phyloP scores from a whole-genome alignment of 345 rosid genomes.

The Noccaea bulbosa region DNA sequence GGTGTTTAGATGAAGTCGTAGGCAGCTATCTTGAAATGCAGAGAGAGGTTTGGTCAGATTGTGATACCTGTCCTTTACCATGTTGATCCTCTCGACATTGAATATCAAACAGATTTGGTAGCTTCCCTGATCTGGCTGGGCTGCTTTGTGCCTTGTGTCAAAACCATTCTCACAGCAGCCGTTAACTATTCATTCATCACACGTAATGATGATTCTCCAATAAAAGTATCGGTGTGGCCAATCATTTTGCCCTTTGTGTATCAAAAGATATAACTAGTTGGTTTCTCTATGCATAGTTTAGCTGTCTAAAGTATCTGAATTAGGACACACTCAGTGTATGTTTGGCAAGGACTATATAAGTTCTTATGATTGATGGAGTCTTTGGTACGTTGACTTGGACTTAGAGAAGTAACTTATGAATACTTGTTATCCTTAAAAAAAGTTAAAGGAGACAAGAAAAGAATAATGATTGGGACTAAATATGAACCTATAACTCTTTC shows the following conservation, averaged over 20 bases:
- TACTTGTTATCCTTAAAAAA: neutral
- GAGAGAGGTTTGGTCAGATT: conserved; percentile 34
- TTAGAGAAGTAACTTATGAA: neutral
- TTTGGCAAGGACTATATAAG: neutral
- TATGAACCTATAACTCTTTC: conserved; percentile 7
- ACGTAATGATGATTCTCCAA: conserved; percentile 9
- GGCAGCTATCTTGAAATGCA: conserved; percentile 38
- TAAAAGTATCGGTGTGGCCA: conserved; percentile 34
- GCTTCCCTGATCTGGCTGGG: conserved; percentile 35
- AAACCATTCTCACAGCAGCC: conserved; percentile 30
- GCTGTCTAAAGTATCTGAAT: conserved; percentile 2
- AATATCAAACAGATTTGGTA: conserved; percentile 32
- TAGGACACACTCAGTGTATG: neutral
- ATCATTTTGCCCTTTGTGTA: conserved; percentile 26
- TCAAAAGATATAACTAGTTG: conserved; percentile 14
- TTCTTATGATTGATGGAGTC: no score
- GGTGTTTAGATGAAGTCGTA: conserved; percentile 44
- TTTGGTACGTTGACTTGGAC: no score
- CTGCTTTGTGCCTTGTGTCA: conserved; percentile 34
- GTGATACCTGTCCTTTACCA: conserved; percentile 46
- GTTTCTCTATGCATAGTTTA: conserved; percentile 7
- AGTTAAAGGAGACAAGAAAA: neutral
- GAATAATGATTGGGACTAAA: neutral
- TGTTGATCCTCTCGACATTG: conserved; percentile 43
- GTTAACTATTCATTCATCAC: conserved; percentile 30